phyloP scores from a whole-genome alignment of 768 basidiomycete species.

The Peribolospora kevripleyi region DNA sequence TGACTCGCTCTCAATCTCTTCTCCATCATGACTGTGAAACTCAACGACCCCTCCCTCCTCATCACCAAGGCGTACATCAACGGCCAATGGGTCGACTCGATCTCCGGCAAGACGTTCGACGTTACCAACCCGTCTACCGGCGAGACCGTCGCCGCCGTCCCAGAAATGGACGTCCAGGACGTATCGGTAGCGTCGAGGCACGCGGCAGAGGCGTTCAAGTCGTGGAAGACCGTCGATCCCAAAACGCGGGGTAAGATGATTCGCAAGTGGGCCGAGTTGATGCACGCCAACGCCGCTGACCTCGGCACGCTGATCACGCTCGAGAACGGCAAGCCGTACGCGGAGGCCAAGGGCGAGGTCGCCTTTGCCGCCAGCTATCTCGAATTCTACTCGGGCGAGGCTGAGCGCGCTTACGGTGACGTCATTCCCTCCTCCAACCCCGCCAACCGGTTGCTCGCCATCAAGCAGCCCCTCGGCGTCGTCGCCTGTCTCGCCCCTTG shows the following conservation, averaged over 20 bases:
- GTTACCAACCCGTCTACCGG: constrained; percentile 17
- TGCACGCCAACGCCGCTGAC: constrained; percentile 26
- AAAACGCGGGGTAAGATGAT: constrained; percentile 22
- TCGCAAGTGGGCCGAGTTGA: constrained; percentile 43
- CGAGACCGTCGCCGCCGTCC: constrained; percentile 24
- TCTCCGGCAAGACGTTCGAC: constrained; percentile 18
- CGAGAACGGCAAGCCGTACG: constrained; percentile 83
- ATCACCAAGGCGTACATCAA: constrained; percentile 12
- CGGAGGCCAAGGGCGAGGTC: constrained; percentile 67
- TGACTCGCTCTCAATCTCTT: too few relatives aligned
- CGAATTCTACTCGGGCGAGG: constrained; percentile 49
- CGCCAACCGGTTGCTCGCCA: constrained; percentile 53
- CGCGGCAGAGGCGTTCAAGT: constrained; percentile 52
- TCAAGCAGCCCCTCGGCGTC: constrained; percentile 56
- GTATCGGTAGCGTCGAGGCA: constrained; percentile 44
- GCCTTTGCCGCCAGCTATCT: constrained; percentile 28
- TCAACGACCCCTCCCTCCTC: constrained; percentile 9
- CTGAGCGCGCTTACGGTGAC: constrained; percentile 75
- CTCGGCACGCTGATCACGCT: constrained; percentile 27
- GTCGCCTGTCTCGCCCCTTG: constrained; percentile 4
- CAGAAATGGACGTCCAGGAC: constrained; percentile 26
- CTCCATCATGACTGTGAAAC: neutral
- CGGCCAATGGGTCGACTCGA: constrained; percentile 11
- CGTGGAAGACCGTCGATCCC: constrained; percentile 67
- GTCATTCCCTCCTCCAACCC: constrained; percentile 53